Conservation (phyloP, 108 stramenopile species). For the Conticribra weissflogii region DNA sequence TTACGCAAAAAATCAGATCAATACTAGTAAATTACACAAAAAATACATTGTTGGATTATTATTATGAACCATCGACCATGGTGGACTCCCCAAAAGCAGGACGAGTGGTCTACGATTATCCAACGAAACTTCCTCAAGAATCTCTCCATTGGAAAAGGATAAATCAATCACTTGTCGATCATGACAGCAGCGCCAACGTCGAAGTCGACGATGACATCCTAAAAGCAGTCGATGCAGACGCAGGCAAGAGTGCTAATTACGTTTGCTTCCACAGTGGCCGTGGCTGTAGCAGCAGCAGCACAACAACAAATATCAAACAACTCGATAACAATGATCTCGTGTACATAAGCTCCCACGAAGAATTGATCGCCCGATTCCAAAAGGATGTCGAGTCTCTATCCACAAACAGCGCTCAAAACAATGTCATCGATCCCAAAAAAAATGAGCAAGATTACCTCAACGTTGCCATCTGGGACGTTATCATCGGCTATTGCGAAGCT, state of each 20-base stretch:
- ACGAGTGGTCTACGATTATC: neutral
- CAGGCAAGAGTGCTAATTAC: neutral
- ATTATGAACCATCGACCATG: neutral
- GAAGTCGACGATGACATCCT: neutral
- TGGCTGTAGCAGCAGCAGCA: too few species aligned
- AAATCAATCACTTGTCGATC: neutral
- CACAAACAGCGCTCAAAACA: neutral
- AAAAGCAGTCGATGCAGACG: too few species aligned
- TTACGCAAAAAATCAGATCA: too few species aligned
- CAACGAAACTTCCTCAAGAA: neutral
- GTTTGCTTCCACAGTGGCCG: neutral
- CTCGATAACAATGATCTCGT: neutral
- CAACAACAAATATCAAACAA: too few species aligned
- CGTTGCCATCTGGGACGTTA: conserved; percentile 63
- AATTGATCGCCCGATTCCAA: conserved; percentile 36
- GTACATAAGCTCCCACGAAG: conserved; percentile 30
- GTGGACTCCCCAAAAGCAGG: neutral
- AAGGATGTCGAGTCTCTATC: conserved; percentile 26
- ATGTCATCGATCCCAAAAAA: neutral
- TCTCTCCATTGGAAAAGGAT: neutral
- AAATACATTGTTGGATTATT: too few species aligned
- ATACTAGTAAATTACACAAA: too few species aligned
- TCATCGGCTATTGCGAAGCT: conserved; percentile 66
- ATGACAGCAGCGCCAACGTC: neutral
- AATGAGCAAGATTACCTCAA: conserved; percentile 20